Base-by-base conservation (phyloP, 2,329 filamentous ascomycete genomes). In the Xylaria sp. region DNA sequence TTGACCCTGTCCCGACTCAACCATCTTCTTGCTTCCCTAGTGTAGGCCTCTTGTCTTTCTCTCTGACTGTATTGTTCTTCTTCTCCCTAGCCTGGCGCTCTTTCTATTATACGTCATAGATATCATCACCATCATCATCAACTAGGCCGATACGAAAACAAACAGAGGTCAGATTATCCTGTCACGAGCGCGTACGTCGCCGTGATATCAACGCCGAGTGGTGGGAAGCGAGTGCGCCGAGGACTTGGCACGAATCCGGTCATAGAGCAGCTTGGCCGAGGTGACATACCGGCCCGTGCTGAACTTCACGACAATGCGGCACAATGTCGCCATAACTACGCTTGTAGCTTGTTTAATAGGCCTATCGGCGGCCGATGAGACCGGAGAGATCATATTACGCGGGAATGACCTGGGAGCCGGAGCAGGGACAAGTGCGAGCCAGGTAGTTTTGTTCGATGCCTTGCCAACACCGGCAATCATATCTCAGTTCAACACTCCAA, bases 241-340 rank as follows among this genome's bases (percentile, higher is more conserved):
- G 55, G 46, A 52, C 69, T 70, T 65, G 70, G 62, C 23, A 59
- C 55, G 60, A 31, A 65, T 70, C 66, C 69, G 65, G 69, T 62
- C 60, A 67, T 65, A 69, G 66, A 69, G 66, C 69, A 73, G 67
- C 66, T 69, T 66, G 55, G 69, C 56, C 68, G 65, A 69, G 54
- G 73, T 65, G 66, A 71, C 23, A 46, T 56, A 72, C 55, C 69
- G 61, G 50, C 57, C 48, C 48, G 48, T 56, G 39, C 57, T 67
- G 23, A 48, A 64, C 63, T 63, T 59, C 67, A 69, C 67, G 56
- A 76, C 70, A 61, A 78, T 78, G 76, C 73, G 74, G 73, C 72
- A 71, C 69, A 69, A 75, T 75, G 75, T 63, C 65, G 72, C 73
- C 67, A 72, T 55, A 71, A 65, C 65, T 48, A 72, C 73, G 73